Percentiles rank a stretch among this genome's conserved stretches.
Evolutionary conservation across 208 protist species (phyloP).

Genomic region (Crithidia sp.): DNA sequence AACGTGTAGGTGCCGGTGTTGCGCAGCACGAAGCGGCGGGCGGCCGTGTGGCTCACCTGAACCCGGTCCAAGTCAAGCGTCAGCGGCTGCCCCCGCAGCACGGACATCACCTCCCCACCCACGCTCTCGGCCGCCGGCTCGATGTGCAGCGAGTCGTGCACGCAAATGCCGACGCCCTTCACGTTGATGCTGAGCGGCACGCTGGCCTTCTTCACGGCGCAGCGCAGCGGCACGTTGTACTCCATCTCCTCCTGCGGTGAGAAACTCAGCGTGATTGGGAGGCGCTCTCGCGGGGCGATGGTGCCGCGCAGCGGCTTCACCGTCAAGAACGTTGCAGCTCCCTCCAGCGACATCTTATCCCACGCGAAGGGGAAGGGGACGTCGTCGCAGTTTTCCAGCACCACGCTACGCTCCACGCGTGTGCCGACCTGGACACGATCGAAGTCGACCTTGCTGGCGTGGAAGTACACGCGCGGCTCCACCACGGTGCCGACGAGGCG

Average conservation of each 20-base stretch:
- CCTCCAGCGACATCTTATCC: constrained; percentile 65
- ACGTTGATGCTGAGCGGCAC: constrained; percentile 94
- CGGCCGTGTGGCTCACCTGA: constrained; percentile 88
- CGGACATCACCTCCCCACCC: constrained; percentile 32
- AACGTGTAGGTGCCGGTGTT: constrained; percentile 93
- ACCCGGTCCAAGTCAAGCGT: constrained; percentile 92
- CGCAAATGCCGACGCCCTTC: constrained; percentile 95
- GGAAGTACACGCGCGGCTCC: constrained; percentile 94
- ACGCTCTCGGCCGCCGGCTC: constrained; percentile 49
- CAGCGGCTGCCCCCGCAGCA: constrained; percentile 46
- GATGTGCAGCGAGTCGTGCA: constrained; percentile 90
- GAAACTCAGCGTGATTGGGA: constrained; percentile 89
- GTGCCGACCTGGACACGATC: constrained; percentile 88
- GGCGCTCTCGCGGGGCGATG: constrained; percentile 68
- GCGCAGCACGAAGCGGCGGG: constrained; percentile 77
- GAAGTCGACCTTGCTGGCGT: constrained; percentile 92
- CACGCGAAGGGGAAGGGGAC: constrained; percentile 94
- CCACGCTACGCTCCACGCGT: constrained; percentile 70
- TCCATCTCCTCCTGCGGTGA: constrained; percentile 88
- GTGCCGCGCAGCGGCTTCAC: constrained; percentile 86
- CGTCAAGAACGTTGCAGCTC: constrained; percentile 54
- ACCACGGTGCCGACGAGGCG: constrained; percentile 93
- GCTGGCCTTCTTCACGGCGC: constrained; percentile 92
- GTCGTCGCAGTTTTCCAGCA: constrained; percentile 94
- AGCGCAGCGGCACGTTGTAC: constrained; percentile 94